Conservation (phyloP, 495 filamentous ascomycete genomes). For the Penicillium argentinense region DNA sequence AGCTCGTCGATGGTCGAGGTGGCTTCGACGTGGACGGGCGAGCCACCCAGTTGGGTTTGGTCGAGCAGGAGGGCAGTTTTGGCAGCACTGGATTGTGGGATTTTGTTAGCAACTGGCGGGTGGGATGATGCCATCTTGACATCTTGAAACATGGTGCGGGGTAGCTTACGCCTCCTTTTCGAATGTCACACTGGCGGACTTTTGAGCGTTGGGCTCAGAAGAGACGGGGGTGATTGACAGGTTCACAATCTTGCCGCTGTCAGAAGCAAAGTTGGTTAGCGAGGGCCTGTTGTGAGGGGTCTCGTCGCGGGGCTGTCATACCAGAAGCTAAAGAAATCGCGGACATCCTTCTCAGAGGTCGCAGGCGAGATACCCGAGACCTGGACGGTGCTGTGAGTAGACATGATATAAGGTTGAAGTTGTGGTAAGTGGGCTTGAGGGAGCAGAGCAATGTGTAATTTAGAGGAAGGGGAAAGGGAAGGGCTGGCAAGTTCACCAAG, state of each 20-base stretch:
- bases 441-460: neutral
- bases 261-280: constrained; percentile 23
- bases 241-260: constrained; percentile 84
- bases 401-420: constrained; percentile 37
- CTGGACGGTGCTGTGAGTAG: constrained; percentile 48
- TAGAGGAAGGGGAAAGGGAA: neutral
- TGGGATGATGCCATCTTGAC: constrained; percentile 3
- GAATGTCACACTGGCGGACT: constrained; percentile 89
- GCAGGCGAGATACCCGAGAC: constrained; percentile 76
- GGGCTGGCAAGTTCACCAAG: constrained; percentile 13
- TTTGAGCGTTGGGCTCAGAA: constrained; percentile 55
- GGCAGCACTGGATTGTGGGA: constrained; percentile 56
- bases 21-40: constrained; percentile 73
- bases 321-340: constrained; percentile 99
- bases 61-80: constrained; percentile 96
- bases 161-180: constrained; percentile 79
- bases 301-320: constrained; percentile 49
- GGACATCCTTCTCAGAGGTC: constrained; percentile 86
- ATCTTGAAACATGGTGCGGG: constrained; percentile 22
- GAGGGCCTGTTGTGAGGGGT: neutral
- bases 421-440: neutral
- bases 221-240: constrained; percentile 72
- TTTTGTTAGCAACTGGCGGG: neutral
- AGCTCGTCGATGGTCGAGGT: constrained; percentile 65
- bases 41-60: constrained; percentile 84